Base-by-base conservation (phyloP, 805 yeast species). In the Hanseniaspora taiwanica region DNA sequence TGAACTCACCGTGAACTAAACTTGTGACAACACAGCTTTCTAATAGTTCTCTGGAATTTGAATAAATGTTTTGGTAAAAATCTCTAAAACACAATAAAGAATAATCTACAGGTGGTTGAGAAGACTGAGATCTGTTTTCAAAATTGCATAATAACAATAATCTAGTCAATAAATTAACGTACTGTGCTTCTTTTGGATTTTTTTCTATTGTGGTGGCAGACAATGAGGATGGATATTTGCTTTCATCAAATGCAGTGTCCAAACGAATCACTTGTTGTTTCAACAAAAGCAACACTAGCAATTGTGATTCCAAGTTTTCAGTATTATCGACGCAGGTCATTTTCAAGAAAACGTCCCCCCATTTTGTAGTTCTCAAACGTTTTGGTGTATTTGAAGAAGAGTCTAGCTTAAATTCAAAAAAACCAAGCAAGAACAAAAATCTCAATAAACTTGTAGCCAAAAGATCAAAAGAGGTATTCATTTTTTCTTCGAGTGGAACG, bases 21-120 rank as follows among this genome's bases (percentile, higher is more conserved):
- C 69, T 65, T 17, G 76, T 73, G 52, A 66, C 70, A 43, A 66
- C 51, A 38, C 65, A 68, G 36, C 66, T 65, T 47, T 75, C 80
- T 21, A 75, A 54, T n/a, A 77, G 58, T 46, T 75, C 76, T 44
- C 73, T 68, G 21, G 76, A 53, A 33, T 66, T 67, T 18, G 58
- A 60, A 23, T 68, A 68, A 37, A 80, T 56, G 37, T 70, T 70
- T 40, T 74, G 68, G 36, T 80, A 55, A 42, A 75, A 74, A 16
- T 85, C 77, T 52, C 86, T 70, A 55, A 79, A 81, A 35, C 74
- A 71, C 37, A 82, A 63, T 27, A 83, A 62, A 29, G 73, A 69
- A 47, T 78, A 72, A 14, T 84, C 81, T 25, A 84, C 65, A 12
- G 85, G 86, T 2, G 87, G 87, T 35, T 71, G 69, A 59, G 74